Percentiles rank a stretch among this genome's conserved stretches.
Conservation (phyloP, 2,329 filamentous ascomycete species). For the Gliomastix tumulicola region DNA sequence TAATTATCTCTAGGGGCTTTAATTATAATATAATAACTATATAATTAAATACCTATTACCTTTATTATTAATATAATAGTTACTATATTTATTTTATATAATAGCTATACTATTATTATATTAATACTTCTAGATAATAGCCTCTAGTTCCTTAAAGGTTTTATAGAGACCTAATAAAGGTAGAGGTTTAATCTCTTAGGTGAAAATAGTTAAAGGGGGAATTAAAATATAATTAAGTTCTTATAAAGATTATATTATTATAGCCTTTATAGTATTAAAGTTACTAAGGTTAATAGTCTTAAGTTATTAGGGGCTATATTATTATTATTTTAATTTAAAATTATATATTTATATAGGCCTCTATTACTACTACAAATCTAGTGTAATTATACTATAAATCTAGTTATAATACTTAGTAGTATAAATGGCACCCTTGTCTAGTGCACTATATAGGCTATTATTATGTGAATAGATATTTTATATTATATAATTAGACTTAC, state of each 20-base stretch:
- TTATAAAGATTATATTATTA: constrained; percentile 3
- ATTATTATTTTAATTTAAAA: too few relatives aligned
- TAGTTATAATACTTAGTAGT: not conserved
- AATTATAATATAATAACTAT: not conserved
- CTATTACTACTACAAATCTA: not conserved
- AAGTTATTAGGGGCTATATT: too few relatives aligned
- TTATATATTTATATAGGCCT: not conserved
- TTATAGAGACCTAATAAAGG: not conserved
- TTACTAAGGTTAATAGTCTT: too few relatives aligned
- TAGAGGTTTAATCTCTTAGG: not conserved
- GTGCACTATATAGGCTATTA: not conserved
- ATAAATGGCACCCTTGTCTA: not conserved
- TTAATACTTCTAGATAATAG: not conserved
- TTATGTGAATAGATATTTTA: not conserved
- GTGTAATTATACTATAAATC: not conserved
- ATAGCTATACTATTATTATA: not conserved
- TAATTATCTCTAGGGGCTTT: not conserved
- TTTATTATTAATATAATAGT: not conserved
- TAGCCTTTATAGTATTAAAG: constrained; percentile 3
- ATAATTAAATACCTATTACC: not conserved
- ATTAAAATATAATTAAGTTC: constrained; percentile 3
- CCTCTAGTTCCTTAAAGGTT: not conserved
- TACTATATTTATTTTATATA: not conserved
- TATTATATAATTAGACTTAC: not conserved
- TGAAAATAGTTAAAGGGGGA: not conserved